Conservation (phyloP, 768 basidiomycete genomes). For the Polyporus arcularius region DNA sequence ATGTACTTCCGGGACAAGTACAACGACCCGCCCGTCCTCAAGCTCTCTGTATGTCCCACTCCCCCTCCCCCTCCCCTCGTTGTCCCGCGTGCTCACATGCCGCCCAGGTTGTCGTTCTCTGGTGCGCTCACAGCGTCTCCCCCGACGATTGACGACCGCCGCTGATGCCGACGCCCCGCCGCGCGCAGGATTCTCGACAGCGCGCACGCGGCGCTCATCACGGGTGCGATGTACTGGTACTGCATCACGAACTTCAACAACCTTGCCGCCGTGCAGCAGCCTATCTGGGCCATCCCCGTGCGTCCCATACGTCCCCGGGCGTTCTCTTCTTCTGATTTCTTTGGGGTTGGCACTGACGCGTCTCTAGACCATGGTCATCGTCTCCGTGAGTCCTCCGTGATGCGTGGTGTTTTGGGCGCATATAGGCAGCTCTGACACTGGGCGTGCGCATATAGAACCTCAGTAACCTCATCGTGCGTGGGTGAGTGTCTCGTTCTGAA, state of each 20-base stretch:
- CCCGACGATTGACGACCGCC: background rate
- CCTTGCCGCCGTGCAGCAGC: constrained; percentile 2
- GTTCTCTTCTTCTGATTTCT: background rate
- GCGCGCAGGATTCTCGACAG: constrained; percentile 15
- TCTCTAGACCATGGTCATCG: constrained; percentile 18
- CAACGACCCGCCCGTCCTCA: background rate
- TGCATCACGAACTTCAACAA: constrained; percentile 17
- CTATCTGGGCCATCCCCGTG: constrained; percentile 8
- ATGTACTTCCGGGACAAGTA: constrained; percentile 7
- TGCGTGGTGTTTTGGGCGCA: too few species aligned
- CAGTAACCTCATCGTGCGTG: constrained; percentile 22
- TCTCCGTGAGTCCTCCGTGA: constrained; percentile 6
- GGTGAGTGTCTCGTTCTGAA: background rate
- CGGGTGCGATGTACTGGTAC: constrained; percentile 14
- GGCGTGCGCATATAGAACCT: constrained; percentile 3
- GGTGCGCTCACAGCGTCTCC: background rate
- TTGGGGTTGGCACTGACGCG: background rate
- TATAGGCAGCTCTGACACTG: background rate
- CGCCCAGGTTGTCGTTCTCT: background rate
- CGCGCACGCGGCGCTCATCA: constrained; percentile 14
- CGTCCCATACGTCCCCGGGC: background rate
- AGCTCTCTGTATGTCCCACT: background rate
- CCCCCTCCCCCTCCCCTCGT: background rate
- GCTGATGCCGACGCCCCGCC: background rate
- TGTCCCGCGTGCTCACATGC: background rate